Base-by-base conservation (phyloP, 2,329 filamentous ascomycete genomes). In the Verticillium longisporum region DNA sequence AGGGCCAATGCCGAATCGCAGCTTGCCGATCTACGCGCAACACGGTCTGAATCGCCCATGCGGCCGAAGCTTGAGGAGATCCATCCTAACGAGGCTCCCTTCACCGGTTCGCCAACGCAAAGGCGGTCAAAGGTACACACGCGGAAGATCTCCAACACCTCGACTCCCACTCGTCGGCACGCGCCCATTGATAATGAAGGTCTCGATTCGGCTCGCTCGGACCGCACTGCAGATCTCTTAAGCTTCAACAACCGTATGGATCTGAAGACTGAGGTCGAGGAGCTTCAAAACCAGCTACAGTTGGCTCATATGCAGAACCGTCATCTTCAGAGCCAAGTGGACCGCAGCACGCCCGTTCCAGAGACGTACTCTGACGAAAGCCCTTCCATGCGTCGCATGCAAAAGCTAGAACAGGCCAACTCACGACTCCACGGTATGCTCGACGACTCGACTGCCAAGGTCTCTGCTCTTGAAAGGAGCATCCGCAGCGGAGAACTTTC, bases 221-320 rank as follows among this genome's bases (percentile, higher is more conserved):
- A 98, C 71, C 85, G 87, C 61, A 97, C 92, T 0, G 86, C 89
- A 31, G 94, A 97, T 72, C 90, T 92, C 15, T 79, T 92, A 53
- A 88, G 88, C 66, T 91, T 91, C 75, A 94, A 95, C 76, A 92
- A 89, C 70, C 88, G 89, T 45, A 94, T 96, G 88, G 94, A 98
- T 71, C 80, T 96, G 62, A 95, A 93, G 69, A 85, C 91, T 3
- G 93, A 98, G 69, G 81, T 97, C 13, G 94, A 98, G 72, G 88
- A 96, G 73, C 82, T 97, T 32, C 94, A 97, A 72, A 97, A 96
- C 72, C 92, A 97, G 72, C 83, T 98, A 58, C 94, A 98, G 71
- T 86, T 98, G 72, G 88, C 90, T 4, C 90, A 97, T 74, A 97
- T 98, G 91, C 91, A 96, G 68, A 97, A 97, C 74, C 88, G 90